Base-by-base conservation (phyloP, 2,329 filamentous ascomycete species). In the Chaetomiaceae sp. region DNA sequence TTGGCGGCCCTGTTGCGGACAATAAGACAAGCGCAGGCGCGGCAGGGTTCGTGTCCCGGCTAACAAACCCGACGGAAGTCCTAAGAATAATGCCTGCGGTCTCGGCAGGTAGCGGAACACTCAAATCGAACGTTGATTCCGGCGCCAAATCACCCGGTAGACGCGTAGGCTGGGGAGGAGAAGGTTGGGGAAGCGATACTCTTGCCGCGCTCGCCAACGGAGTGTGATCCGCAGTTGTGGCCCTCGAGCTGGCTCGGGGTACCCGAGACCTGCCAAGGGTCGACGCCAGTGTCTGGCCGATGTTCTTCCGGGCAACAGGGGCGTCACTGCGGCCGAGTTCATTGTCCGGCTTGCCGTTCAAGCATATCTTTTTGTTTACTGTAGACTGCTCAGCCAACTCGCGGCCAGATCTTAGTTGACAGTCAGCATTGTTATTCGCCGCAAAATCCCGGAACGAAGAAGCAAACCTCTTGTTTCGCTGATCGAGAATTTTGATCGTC, bases 401-500 rank as follows among this genome's bases (percentile, higher is more conserved):
- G 29, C 14, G 21, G 4, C 8, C 21, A 4, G 29, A 21, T 14
- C 51, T 54, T 13, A 11, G 41, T 6, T 42, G 4, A n/a, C 2
- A n/a, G 34, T 54, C 9, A 54, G 51, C 29, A 18, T 40, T 10
- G 3, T 25, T 18, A 6, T 34, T 11, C 21, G 32, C 5, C 23
- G 3, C 7, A 32, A n/a, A n/a, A n/a, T n/a, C 3, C 11, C 13
- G n/a, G 11, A 16, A 32, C 6, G 18, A 1, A 14, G n/a, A 34
- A 42, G n/a, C 47, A n/a, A 25, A 54, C 52, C 43, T 46, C 18
- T 13, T 18, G 16, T n/a, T 40, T 11, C 45, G 51, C 23, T 53
- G 45, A 10, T 48, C 16, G 5, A 53, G 45, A 14, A 53, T 53
- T 5, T 10, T 23, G 27, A 45, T 29, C n/a, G 51, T 49, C 45